A percentile compares a stretch with the other conserved stretches of the same genome.
Evolutionary conservation across 2,329 filamentous ascomycete genomes (phyloP).

Genomic region (Tetracladium maxilliforme): DNA sequence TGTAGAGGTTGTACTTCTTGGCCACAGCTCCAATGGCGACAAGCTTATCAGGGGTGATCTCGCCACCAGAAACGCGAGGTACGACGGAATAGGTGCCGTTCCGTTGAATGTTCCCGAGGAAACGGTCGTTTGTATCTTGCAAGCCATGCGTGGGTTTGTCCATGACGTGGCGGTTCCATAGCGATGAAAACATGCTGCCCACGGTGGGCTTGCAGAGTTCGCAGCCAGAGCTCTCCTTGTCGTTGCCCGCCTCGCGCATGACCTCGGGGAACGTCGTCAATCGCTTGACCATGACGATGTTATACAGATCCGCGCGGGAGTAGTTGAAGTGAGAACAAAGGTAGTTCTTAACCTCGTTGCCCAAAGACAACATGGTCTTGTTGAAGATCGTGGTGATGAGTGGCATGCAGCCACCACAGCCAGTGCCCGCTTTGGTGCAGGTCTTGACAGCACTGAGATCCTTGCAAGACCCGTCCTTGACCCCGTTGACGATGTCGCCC

Average conservation of each 20-base stretch:
- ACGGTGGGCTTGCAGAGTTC: slow-evolving; percentile 78
- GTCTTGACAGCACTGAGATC: slow-evolving; percentile 72
- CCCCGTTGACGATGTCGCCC: slow-evolving; percentile 55
- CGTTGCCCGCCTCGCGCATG: slow-evolving; percentile 65
- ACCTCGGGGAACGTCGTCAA: slow-evolving; percentile 59
- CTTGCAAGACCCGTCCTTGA: slow-evolving; percentile 71
- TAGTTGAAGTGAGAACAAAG: slow-evolving; percentile 30
- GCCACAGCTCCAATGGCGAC: slow-evolving; percentile 74
- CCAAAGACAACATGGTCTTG: slow-evolving; percentile 72
- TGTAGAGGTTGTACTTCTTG: slow-evolving; percentile 72
- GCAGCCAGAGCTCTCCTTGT: slow-evolving; percentile 61
- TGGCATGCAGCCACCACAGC: slow-evolving; percentile 82
- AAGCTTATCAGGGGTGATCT: slow-evolving; percentile 77
- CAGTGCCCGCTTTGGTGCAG: slow-evolving; percentile 83
- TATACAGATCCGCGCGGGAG: slow-evolving; percentile 78
- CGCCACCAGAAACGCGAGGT: slow-evolving; percentile 68
- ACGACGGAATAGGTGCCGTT: slow-evolving; percentile 86
- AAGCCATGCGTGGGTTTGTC: slow-evolving; percentile 55
- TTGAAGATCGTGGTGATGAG: slow-evolving; percentile 84
- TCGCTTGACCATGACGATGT: slow-evolving; percentile 72
- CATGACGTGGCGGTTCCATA: slow-evolving; percentile 78
- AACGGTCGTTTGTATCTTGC: slow-evolving; percentile 84
- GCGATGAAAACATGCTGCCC: slow-evolving; percentile 63
- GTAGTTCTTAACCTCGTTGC: slow-evolving; percentile 76
- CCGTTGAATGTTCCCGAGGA: slow-evolving; percentile 77